These are phyloP conservation scores for Cryptococcus neoformans DNA, from an alignment of 1,284 basidiomycete genomes.

Conservation along the genomic window DNA sequence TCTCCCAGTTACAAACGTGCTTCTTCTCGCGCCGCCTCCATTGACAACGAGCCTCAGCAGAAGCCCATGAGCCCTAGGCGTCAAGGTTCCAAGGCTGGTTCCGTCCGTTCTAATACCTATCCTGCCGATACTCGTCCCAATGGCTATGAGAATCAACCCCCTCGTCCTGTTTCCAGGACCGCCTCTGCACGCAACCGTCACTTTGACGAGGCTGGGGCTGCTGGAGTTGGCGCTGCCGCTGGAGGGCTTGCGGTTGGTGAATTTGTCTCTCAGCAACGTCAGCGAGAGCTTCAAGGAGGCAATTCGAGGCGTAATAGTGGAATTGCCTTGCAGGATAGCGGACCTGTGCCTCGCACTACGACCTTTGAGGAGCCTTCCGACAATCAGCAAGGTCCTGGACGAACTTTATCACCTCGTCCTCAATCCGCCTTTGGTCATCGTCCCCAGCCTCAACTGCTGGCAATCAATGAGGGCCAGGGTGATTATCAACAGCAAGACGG, in stretches of 20 bases:
- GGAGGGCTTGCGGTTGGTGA: constrained; percentile 26
- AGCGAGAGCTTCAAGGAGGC: constrained; percentile 36
- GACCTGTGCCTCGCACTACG: constrained; percentile 12
- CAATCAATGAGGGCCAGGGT: constrained; percentile 19
- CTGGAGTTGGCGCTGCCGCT: constrained; percentile 14
- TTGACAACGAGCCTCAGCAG: neutral
- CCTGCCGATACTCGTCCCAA: neutral
- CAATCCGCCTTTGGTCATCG: constrained; percentile 31
- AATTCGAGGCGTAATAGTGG: constrained; percentile 7
- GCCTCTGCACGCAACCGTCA: constrained; percentile 16
- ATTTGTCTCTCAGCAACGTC: constrained; percentile 24
- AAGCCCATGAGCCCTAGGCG: constrained; percentile 10
- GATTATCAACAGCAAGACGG: constrained; percentile 17
- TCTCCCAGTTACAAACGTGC: constrained; percentile 12
- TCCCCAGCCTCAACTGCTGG: constrained; percentile 26
- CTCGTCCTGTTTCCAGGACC: constrained; percentile 4
- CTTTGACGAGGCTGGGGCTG: constrained; percentile 6
- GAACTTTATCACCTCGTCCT: constrained; percentile 14
- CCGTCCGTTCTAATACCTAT: constrained; percentile 12
- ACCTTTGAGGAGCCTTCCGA: constrained; percentile 20
- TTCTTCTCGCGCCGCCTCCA: neutral
- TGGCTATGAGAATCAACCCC: neutral
- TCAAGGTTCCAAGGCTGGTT: constrained; percentile 16
- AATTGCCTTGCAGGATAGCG: constrained; percentile 17
- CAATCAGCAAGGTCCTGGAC: neutral